phyloP scores from a whole-genome alignment of 176 grass and related monocot species.

The Dendrocalamus sinicus region DNA sequence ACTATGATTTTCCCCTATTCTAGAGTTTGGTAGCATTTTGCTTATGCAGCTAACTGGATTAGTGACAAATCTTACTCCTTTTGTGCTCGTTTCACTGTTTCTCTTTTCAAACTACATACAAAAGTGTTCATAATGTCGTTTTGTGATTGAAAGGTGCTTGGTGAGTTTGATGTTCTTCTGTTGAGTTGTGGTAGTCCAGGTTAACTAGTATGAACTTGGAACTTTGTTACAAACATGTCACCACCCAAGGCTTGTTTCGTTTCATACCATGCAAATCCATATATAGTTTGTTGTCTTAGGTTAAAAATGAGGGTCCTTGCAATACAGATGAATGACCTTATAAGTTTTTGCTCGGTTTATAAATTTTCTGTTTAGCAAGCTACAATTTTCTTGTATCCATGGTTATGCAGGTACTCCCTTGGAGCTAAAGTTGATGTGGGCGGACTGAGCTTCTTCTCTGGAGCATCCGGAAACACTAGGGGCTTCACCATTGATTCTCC shows the following conservation, averaged over 20 bases:
- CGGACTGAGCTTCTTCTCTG: constrained; percentile 80
- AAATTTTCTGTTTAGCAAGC: background rate
- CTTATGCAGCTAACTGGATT: constrained; percentile 1
- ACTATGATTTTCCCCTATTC: background rate
- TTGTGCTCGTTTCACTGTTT: background rate
- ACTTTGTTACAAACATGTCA: background rate
- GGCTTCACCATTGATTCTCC: constrained; percentile 61
- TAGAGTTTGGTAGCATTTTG: background rate
- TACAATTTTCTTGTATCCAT: background rate
- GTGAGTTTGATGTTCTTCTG: background rate
- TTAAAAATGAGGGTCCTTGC: background rate
- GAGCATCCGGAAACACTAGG: constrained; percentile 68
- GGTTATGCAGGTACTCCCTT: constrained; percentile 60
- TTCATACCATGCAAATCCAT: background rate
- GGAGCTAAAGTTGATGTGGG: constrained; percentile 65
- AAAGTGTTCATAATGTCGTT: background rate
- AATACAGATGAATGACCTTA: background rate
- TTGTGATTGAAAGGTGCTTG: background rate
- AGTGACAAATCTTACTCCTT: background rate
- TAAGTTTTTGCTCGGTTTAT: background rate
- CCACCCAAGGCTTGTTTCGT: background rate
- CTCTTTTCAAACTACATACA: background rate
- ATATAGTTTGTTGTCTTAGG: background rate
- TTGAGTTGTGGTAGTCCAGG: background rate
- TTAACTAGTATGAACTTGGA: background rate